Base-by-base conservation (phyloP, 73 alveolate species). In the Breviolum minutum region DNA sequence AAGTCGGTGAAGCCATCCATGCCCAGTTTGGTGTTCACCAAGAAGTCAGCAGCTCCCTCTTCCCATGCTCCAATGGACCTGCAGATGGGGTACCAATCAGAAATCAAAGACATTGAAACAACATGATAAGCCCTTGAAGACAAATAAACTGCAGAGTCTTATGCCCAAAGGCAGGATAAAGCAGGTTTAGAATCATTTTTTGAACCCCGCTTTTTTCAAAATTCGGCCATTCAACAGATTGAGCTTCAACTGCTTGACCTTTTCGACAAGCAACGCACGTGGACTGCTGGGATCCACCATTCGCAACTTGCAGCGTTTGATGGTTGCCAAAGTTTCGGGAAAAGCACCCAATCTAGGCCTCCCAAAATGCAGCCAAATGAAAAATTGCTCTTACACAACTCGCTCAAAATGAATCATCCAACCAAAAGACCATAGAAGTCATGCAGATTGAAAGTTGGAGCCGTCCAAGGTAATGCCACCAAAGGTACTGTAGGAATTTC, bases 1-100 rank as follows among this genome's bases (percentile, higher is more conserved):
- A 90, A 32, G 64, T 32, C 84, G 88, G 62, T 90, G 76, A 70
- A n/a, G 87, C 97, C 97, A 5, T 81, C 24, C 87, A 70, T 71
- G 24, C 87, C 77, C n/a, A 32, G 48, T 29, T 32, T 70, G 62
- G 77, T 27, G 60, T 90, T 90, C 77, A 90, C 88, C 88, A 90
- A 63, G 74, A 90, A 69, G 22, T 90, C 97, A 30, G 97, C 77
- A 16, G 63, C 88, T 40, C 29, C 86, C 62, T 54, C 87, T 61
- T 22, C 70, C 90, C 19, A 66, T 63, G 48, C 91, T 48, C 91
- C 70, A 32, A 13, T 54, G 73, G 66, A 82, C 71, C 70, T 82
- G 91, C 54, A 40, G 54, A 40, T 40, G 54, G 54, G 54, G 54
- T 40, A 40, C 54, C 54, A 40, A 40, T 40, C 54, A 40, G 54